Conservation (phyloP, 352 stramenopile genomes). For the Globisporangium polare region DNA sequence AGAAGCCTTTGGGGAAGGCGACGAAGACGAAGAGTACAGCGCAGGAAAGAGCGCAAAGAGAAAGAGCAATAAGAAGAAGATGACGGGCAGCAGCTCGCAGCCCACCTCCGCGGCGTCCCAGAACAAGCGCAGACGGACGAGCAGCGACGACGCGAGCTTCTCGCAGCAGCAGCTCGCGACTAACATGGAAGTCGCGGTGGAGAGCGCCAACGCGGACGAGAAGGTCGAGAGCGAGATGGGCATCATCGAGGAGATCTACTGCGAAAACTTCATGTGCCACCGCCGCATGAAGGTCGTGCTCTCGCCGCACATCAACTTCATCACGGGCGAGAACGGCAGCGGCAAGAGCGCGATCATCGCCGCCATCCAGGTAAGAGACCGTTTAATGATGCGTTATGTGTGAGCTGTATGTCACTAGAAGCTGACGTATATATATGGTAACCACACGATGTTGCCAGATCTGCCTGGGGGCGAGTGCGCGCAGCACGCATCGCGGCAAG, state of each 20-base stretch:
- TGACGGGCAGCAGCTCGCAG: not conserved
- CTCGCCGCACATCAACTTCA: conserved; percentile 80
- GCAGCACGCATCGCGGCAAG: conserved; percentile 91
- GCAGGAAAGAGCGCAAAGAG: not conserved
- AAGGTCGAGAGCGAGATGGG: conserved; percentile 81
- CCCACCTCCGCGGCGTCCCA: not conserved
- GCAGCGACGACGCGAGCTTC: not conserved
- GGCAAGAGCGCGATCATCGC: conserved; percentile 97
- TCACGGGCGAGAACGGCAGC: conserved; percentile 92
- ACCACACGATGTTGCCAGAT: conserved; percentile 72
- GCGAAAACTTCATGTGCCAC: conserved; percentile 99
- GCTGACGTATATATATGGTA: not conserved
- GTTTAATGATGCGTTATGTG: not conserved
- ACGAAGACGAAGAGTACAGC: conserved; percentile 12
- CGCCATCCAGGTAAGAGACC: conserved; percentile 88
- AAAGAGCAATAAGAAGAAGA: not conserved
- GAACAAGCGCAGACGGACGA: conserved; percentile 5
- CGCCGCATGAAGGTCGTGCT: conserved; percentile 89
- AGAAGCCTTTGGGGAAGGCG: conserved; percentile 12
- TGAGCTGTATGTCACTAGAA: conserved; percentile 19
- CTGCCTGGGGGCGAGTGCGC: conserved; percentile 92
- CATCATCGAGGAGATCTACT: conserved; percentile 94
- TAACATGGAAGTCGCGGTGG: not conserved
- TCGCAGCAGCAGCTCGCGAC: not conserved
- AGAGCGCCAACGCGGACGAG: conserved; percentile 21